Evolutionary conservation across 352 stramenopile genomes (phyloP), one percentile per base, ranked within the genome.

Genomic region (Globisporangium nagaii): DNA sequence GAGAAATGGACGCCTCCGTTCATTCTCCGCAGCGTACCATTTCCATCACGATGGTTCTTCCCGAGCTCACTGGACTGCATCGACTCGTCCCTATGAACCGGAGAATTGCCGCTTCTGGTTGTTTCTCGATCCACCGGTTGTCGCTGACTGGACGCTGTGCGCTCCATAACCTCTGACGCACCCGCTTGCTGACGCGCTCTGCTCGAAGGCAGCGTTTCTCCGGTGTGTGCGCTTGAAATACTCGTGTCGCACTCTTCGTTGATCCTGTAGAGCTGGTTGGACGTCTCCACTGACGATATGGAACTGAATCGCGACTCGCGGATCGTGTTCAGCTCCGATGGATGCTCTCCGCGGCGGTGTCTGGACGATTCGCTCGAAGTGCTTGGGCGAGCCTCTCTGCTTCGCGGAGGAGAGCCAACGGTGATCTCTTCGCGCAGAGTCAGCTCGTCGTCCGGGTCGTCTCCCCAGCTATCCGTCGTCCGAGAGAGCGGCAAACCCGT

Each of bases 401-500:
- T 36, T 20, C 41, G 40, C 36, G 42, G 25, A 28, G 53, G 42
- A 13, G 42, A 32, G 34, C 30, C 30, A 6, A 44, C 36, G 8
- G 35, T n/a, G n/a, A n/a, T 31, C 4, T 60, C 53, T 25, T 60
- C 42, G n/a, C 43, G 53, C 30, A 27, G 3, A 2, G 43, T 32
- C 3, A 35, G 22, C 1, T 60, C 53, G n/a, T 60, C 53, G 11
- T 60, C 53, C 6, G 34, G 53, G 10, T 66, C 74, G 22, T 85
- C 74, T 28, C 68, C 74, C 74, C 74, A 85, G 58, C 71, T 83
- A 42, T 85, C 74, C 3, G 74, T 85, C 15, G 74, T 85, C 48
- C 74, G 58, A 25, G 74, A 85, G 40, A 85, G 60, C 11, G 74
- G 74, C 39, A 85, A 42, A 41, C 77, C 73, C 1, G 65, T 77